Evolutionary conservation across 2,329 filamentous ascomycete species (phyloP).

Genomic region (Monosporascus cannonballus): DNA sequence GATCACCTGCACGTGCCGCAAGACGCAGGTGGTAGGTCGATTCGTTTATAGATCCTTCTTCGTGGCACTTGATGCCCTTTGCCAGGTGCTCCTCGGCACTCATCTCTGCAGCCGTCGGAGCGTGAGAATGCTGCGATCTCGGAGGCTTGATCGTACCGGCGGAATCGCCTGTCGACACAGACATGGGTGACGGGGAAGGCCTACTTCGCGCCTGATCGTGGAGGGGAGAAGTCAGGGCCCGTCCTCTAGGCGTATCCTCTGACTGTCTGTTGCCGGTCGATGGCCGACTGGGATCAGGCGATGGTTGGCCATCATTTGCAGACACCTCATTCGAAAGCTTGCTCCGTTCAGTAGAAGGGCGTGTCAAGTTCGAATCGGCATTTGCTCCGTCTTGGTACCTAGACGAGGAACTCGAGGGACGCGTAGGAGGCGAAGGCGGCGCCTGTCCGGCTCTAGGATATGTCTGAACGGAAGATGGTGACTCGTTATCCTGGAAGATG

Average conservation of each 20-base stretch:
- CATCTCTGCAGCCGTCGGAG: conserved; percentile 60
- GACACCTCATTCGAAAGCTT: conserved; percentile 44
- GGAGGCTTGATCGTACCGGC: conserved; percentile 46
- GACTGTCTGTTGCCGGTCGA: conserved; percentile 39
- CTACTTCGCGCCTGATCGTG: conserved; percentile 35
- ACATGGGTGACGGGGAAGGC: conserved; percentile 43
- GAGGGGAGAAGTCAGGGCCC: conserved; percentile 30
- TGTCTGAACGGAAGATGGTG: conserved; percentile 40
- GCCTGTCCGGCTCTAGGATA: conserved; percentile 37
- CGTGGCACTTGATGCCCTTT: conserved; percentile 85
- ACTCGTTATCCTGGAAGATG: conserved; percentile 48
- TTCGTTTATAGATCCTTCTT: conserved; percentile 80
- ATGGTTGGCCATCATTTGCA: conserved; percentile 34
- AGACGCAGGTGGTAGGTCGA: conserved; percentile 94
- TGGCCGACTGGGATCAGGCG: conserved; percentile 38
- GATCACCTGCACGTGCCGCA: conserved; percentile 77
- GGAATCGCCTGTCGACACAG: conserved; percentile 46
- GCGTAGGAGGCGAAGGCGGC: conserved; percentile 56
- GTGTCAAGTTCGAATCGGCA: conserved; percentile 34
- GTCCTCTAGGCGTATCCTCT: conserved; percentile 44
- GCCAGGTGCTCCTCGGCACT: conserved; percentile 83
- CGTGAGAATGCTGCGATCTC: conserved; percentile 37
- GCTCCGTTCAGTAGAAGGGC: conserved; percentile 44
- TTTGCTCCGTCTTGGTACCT: conserved; percentile 26
- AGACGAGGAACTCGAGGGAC: conserved; percentile 51